Percentiles rank a stretch among this genome's conserved stretches.
These are phyloP conservation scores for Phytophthora rubi DNA, from an alignment of 352 stramenopile genomes.

Conservation along the genomic window DNA sequence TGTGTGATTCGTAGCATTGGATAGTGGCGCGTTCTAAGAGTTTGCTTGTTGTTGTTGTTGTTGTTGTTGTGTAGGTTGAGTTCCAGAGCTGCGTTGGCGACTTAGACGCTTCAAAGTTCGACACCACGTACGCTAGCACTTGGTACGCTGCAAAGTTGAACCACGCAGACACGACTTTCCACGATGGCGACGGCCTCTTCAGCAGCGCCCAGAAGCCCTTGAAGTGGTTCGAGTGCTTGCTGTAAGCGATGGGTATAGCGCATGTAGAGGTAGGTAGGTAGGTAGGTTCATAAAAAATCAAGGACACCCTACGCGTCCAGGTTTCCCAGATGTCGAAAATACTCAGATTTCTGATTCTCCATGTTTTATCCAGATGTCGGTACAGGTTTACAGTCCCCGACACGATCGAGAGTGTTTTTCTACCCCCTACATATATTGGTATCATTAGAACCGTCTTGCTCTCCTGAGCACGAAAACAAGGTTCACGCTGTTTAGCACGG, in stretches of 20 bases:
- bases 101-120: slow-evolving; percentile 46
- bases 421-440: too few species aligned
- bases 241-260: slow-evolving; percentile 26
- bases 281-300: not conserved
- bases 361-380: too few species aligned
- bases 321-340: too few species aligned
- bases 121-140: slow-evolving; percentile 36
- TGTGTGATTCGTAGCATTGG: not conserved
- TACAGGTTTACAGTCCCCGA: too few species aligned
- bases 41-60: not conserved
- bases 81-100: slow-evolving; percentile 60
- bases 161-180: slow-evolving; percentile 64
- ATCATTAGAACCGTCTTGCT: too few species aligned
- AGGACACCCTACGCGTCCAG: not conserved
- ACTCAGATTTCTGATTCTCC: too few species aligned
- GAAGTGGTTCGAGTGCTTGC: slow-evolving; percentile 67
- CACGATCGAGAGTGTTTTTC: too few species aligned
- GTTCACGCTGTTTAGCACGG: too few species aligned
- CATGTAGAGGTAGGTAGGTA: not conserved
- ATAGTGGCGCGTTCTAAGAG: not conserved
- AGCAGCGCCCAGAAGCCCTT: slow-evolving; percentile 57
- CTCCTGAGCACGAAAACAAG: too few species aligned
- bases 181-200: slow-evolving; percentile 60
- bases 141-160: slow-evolving; percentile 71
- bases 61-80: slow-evolving; percentile 42